Conservation (phyloP, 1,139 yeast species). For the Protomyces arabidopsidicola region DNA sequence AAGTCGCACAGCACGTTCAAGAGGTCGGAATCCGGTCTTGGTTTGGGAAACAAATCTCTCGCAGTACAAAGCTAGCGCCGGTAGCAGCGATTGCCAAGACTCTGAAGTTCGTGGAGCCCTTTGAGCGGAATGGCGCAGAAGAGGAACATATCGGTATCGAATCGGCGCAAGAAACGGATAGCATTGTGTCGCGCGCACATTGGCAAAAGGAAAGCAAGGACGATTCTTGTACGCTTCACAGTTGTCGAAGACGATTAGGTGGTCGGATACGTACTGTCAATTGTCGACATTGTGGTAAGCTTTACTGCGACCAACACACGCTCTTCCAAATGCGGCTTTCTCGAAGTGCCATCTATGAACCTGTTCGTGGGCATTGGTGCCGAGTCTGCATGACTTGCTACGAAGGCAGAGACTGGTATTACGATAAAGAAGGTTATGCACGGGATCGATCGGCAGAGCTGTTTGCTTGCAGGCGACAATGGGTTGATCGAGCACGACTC, state of each 20-base stretch:
- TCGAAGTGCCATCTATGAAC: constrained; percentile 47
- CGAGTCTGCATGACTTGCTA: constrained; percentile 66
- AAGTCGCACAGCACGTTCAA: constrained; percentile 39
- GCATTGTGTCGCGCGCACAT: constrained; percentile 50
- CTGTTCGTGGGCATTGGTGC: constrained; percentile 58
- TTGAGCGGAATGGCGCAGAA: constrained; percentile 23
- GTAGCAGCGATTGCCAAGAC: constrained; percentile 9
- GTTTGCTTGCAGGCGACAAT: constrained; percentile 30
- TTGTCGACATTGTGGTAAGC: constrained; percentile 57
- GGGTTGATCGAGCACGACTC: constrained; percentile 32
- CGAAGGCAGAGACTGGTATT: constrained; percentile 52
- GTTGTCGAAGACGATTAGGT: constrained; percentile 38
- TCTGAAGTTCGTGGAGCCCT: constrained; percentile 4
- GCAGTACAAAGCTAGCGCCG: constrained; percentile 38
- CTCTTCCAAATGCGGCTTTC: constrained; percentile 49
- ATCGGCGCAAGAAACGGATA: constrained; percentile 32
- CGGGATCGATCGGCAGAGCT: constrained; percentile 51
- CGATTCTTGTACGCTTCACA: constrained; percentile 38
- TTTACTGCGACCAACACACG: constrained; percentile 66
- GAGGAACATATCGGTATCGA: constrained; percentile 18
- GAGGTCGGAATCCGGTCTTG: constrained; percentile 42
- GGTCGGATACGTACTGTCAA: constrained; percentile 33
- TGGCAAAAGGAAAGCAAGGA: constrained; percentile 53
- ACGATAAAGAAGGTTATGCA: constrained; percentile 42
- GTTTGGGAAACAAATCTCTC: constrained; percentile 37